These are phyloP conservation scores for Thymus mandschuricus DNA, from an alignment of 257 asterid species.

Conservation along the genomic window DNA sequence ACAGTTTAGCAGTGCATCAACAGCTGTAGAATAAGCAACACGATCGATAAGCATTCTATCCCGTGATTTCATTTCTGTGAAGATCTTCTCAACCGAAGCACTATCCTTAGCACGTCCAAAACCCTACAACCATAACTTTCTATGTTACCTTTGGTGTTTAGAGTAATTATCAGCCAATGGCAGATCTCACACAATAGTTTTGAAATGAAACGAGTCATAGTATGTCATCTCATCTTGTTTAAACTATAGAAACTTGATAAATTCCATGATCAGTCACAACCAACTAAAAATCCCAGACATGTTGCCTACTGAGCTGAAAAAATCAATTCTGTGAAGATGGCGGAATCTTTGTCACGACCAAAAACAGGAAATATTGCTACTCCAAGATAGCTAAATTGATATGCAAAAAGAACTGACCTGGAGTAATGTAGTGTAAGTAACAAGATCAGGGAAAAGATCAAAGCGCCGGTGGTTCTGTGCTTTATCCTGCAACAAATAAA, in stretches of 20 bases:
- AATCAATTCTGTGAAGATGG: slow-evolving; percentile 15
- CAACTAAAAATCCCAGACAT: background rate
- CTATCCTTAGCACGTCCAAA: slow-evolving; percentile 61
- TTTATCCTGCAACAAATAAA: slow-evolving; percentile 54
- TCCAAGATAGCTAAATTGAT: slow-evolving; percentile 12
- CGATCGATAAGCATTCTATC: slow-evolving; percentile 54
- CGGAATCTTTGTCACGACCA: slow-evolving; percentile 14
- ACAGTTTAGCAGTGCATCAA: slow-evolving; percentile 63
- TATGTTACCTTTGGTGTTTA: slow-evolving; percentile 1
- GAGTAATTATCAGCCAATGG: background rate
- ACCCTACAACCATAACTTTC: slow-evolving; percentile 46
- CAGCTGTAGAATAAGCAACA: slow-evolving; percentile 62
- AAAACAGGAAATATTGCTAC: slow-evolving; percentile 21
- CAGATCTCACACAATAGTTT: background rate
- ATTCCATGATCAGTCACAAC: background rate
- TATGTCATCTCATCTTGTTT: background rate
- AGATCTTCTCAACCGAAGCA: slow-evolving; percentile 43
- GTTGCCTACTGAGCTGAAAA: slow-evolving; percentile 14
- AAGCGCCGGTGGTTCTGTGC: slow-evolving; percentile 39
- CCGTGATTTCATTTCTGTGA: slow-evolving; percentile 61
- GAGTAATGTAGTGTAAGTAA: slow-evolving; percentile 67
- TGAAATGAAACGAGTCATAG: slow-evolving; percentile 2
- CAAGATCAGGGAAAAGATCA: slow-evolving; percentile 61
- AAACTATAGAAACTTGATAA: slow-evolving; percentile 21
- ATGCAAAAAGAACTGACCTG: slow-evolving; percentile 44